A percentile compares a stretch with the other conserved stretches of the same genome.
Evolutionary conservation across 2,329 filamentous ascomycete species (phyloP).

Genomic region (Leptographium procerum): DNA sequence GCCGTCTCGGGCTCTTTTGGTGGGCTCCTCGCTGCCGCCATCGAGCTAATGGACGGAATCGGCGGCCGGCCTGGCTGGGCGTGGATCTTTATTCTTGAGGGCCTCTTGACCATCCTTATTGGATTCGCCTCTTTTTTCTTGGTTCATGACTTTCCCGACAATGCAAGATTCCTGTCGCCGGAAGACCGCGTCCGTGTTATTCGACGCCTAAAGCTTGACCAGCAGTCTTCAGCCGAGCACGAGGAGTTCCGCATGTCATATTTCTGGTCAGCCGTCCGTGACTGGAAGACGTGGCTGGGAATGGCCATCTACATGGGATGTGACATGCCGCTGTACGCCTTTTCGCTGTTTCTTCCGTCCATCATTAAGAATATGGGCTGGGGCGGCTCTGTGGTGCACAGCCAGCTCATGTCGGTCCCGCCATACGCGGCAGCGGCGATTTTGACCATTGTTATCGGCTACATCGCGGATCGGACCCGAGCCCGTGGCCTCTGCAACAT

Average conservation of each 20-base stretch:
- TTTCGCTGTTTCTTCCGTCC: constrained; percentile 45
- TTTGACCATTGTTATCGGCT: constrained; percentile 59
- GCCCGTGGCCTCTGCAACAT: constrained; percentile 76
- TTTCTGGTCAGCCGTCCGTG: constrained; percentile 56
- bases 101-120: constrained; percentile 53
- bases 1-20: constrained; percentile 65
- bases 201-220: constrained; percentile 53
- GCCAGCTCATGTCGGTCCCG: constrained; percentile 64
- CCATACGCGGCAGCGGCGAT: constrained; percentile 63
- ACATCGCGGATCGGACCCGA: constrained; percentile 61
- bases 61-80: constrained; percentile 42
- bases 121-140: constrained; percentile 58
- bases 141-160: constrained; percentile 69
- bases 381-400: constrained; percentile 36
- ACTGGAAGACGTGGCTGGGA: constrained; percentile 61
- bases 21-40: constrained; percentile 57
- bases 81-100: constrained; percentile 57
- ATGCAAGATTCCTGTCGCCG: constrained; percentile 55
- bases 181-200: constrained; percentile 58
- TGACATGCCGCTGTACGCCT: constrained; percentile 37
- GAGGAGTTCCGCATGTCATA: constrained; percentile 62
- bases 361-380: constrained; percentile 36
- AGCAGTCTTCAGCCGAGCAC: constrained; percentile 55
- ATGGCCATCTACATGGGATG: constrained; percentile 38
- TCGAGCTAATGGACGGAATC: constrained; percentile 52